Conservation (phyloP, 2,329 filamentous ascomycete genomes). For the Raffaelea arxii region DNA sequence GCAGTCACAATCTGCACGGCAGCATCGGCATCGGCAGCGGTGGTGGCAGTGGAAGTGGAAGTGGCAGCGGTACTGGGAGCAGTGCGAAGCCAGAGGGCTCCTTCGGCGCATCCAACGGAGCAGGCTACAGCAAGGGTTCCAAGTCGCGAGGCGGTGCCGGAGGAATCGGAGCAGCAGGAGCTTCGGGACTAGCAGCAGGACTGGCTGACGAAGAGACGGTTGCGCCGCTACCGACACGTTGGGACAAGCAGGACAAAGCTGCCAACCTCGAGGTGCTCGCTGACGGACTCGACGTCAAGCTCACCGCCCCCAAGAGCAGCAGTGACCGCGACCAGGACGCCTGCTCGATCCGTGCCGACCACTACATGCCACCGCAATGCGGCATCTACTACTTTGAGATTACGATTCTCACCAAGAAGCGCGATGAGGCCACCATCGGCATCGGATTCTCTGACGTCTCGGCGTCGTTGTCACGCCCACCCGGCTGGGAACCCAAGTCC, state of each 20-base stretch:
- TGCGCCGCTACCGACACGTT: conserved; percentile 66
- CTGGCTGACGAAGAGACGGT: conserved; percentile 47
- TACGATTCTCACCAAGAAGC: conserved; percentile 37
- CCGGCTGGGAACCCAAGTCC: conserved; percentile 59
- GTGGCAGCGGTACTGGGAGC: conserved; percentile 8
- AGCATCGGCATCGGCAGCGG: background rate
- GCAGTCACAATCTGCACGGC: conserved; percentile 38
- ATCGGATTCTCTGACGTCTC: conserved; percentile 51
- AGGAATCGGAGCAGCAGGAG: background rate
- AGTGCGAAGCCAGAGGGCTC: background rate
- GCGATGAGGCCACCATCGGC: conserved; percentile 51
- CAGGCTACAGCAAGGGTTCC: no score
- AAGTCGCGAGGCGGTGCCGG: background rate
- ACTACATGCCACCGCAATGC: conserved; percentile 78
- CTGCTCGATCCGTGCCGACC: conserved; percentile 70
- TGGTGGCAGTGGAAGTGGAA: background rate
- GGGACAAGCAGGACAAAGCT: conserved; percentile 73
- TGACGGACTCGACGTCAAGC: conserved; percentile 64
- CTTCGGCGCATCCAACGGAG: no score
- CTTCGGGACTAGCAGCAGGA: conserved; percentile 6
- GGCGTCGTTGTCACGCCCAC: conserved; percentile 43
- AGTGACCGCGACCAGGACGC: conserved; percentile 60
- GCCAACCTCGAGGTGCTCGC: conserved; percentile 61
- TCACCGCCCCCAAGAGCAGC: conserved; percentile 34
- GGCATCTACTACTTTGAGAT: conserved; percentile 94